phyloP scores from a whole-genome alignment of 176 grass and related monocot species.

The Chloris gayana region DNA sequence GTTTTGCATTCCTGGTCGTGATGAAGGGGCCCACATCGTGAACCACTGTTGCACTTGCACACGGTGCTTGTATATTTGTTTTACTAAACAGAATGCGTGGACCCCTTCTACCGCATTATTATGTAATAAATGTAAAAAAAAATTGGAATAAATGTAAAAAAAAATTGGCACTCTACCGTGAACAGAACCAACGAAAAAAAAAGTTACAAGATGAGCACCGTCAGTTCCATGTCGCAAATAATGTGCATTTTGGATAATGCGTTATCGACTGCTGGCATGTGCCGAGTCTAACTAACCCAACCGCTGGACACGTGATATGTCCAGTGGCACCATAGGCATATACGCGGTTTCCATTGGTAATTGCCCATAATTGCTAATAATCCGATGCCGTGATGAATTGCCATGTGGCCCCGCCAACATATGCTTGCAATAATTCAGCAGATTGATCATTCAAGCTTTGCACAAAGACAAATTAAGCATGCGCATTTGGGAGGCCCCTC shows the following conservation, averaged over 20 bases:
- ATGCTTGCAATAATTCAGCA: conserved; percentile 13
- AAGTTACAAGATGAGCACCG: neutral
- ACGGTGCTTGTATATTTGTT: neutral
- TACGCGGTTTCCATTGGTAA: neutral
- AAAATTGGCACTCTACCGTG: too few relatives aligned
- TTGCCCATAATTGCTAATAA: neutral
- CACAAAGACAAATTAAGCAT: neutral
- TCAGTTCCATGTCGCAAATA: neutral
- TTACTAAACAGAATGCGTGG: too few relatives aligned
- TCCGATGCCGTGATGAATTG: neutral
- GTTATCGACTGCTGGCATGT: neutral
- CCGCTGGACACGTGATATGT: neutral
- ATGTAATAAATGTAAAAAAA: too few relatives aligned
- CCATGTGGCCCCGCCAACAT: neutral
- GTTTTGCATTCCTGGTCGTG: neutral
- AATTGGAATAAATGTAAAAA: too few relatives aligned
- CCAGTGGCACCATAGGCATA: neutral
- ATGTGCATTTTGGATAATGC: too few relatives aligned
- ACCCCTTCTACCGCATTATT: too few relatives aligned
- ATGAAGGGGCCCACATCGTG: neutral
- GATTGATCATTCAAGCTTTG: conserved; percentile 3
- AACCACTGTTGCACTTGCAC: neutral
- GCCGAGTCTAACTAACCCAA: neutral
- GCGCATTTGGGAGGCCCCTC: neutral
- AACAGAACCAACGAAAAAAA: too few relatives aligned